Evolutionary conservation across 108 stramenopile species (phyloP).

Genomic region (Cylindrotheca fusiformis): DNA sequence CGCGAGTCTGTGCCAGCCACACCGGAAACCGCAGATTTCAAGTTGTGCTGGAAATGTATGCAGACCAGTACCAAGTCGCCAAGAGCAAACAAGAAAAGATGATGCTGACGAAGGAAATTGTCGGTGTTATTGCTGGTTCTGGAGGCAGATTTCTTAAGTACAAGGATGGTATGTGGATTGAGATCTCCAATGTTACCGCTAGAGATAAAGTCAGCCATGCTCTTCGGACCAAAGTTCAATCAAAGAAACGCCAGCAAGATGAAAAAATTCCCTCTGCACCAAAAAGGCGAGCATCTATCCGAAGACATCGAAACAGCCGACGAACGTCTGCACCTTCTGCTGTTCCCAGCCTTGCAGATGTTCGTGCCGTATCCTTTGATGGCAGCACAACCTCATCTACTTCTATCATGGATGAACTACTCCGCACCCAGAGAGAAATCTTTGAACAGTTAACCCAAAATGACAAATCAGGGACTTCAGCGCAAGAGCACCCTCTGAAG

Average conservation of each 20-base stretch:
- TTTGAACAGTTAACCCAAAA: slow-evolving; percentile 8
- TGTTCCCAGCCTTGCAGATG: slow-evolving; percentile 2
- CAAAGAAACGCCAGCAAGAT: slow-evolving; percentile 25
- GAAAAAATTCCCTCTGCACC: not conserved
- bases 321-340: slow-evolving; percentile 5
- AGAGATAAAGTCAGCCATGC: slow-evolving; percentile 53
- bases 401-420: slow-evolving; percentile 21
- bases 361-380: slow-evolving; percentile 22
- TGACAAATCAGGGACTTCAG: too few relatives aligned
- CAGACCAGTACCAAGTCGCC: slow-evolving; percentile 18
- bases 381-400: slow-evolving; percentile 12
- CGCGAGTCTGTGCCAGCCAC: slow-evolving; percentile 34
- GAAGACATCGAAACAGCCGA: not conserved
- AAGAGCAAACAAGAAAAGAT: slow-evolving; percentile 49
- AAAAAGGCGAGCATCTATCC: not conserved
- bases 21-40: slow-evolving; percentile 34
- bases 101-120: slow-evolving; percentile 45
- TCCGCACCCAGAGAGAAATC: slow-evolving; percentile 17
- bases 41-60: slow-evolving; percentile 22
- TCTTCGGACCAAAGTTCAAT: slow-evolving; percentile 37
- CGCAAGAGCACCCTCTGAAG: too few relatives aligned
- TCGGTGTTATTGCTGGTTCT: slow-evolving; percentile 12
- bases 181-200: slow-evolving; percentile 43
- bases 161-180: slow-evolving; percentile 37
- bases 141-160: slow-evolving; percentile 41